These are phyloP conservation scores for Collybia nuda DNA, from an alignment of 768 basidiomycete species.

Conservation along the genomic window DNA sequence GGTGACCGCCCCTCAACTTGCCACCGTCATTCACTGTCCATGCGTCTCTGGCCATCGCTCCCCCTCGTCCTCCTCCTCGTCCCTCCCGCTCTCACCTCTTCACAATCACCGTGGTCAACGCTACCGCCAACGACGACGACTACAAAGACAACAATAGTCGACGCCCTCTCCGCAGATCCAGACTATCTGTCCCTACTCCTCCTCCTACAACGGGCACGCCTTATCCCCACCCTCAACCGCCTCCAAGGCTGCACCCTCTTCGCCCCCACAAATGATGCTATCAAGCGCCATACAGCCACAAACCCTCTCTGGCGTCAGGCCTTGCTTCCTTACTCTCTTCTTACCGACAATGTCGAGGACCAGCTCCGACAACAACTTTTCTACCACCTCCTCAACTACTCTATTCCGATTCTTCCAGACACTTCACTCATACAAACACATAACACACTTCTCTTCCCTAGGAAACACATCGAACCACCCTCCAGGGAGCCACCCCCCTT, in stretches of 20 bases:
- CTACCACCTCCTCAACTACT: conserved; percentile 90
- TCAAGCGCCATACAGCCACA: conserved; percentile 45
- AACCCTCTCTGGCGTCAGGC: conserved; percentile 37
- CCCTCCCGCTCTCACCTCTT: conserved; percentile 25
- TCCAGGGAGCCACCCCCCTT: conserved; percentile 66
- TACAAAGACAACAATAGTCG: conserved; percentile 77
- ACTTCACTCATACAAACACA: conserved; percentile 40
- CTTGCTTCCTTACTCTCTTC: conserved; percentile 35
- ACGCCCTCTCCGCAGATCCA: conserved; percentile 69
- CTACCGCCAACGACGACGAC: conserved; percentile 35
- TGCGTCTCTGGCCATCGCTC: conserved; percentile 14
- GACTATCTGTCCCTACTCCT: conserved; percentile 76
- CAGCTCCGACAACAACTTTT: conserved; percentile 87
- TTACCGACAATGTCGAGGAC: conserved; percentile 81
- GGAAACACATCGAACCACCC: conserved; percentile 54
- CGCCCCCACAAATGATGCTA: conserved; percentile 94
- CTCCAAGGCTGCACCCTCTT: conserved; percentile 86
- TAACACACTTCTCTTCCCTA: conserved; percentile 75
- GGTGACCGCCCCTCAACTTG: neutral
- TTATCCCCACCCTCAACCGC: conserved; percentile 89
- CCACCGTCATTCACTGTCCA: conserved; percentile 7
- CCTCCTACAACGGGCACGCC: conserved; percentile 80
- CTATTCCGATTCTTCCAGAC: conserved; percentile 48
- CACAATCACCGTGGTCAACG: conserved; percentile 31
- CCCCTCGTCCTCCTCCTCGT: conserved; percentile 22